Evolutionary conservation across 2,329 filamentous ascomycete species (phyloP).

Genomic region (Malbranchea zuffiana): DNA sequence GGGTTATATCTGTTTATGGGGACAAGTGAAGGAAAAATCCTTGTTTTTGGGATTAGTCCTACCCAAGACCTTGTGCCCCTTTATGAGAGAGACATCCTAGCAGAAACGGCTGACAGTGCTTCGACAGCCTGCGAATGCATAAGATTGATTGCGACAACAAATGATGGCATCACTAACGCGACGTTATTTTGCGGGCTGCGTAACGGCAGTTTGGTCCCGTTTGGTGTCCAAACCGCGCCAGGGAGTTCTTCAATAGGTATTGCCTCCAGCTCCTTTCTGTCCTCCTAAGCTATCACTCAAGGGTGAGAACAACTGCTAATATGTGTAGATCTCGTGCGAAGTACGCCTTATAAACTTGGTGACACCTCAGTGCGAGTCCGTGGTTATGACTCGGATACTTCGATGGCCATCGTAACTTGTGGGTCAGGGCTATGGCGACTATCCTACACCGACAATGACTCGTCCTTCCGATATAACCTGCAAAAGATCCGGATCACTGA

Average conservation of each 20-base stretch:
- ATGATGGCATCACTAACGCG: slow-evolving; percentile 13
- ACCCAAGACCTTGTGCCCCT: slow-evolving; percentile 17
- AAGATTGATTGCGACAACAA: slow-evolving; percentile 19
- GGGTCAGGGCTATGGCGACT: slow-evolving; percentile 31
- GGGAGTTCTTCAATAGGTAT: slow-evolving; percentile 22
- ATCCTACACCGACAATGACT: slow-evolving; percentile 20
- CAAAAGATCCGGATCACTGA: slow-evolving; percentile 34
- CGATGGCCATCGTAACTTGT: slow-evolving; percentile 27
- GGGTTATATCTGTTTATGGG: slow-evolving; percentile 30
- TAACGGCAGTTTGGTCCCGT: slow-evolving; percentile 33
- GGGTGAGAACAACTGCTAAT: slow-evolving; percentile 1
- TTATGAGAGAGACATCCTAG: slow-evolving; percentile 19
- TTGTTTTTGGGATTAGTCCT: slow-evolving; percentile 21
- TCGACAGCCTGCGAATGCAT: slow-evolving; percentile 29
- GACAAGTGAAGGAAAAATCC: slow-evolving; percentile 29
- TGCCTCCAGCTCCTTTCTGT: slow-evolving; percentile 7
- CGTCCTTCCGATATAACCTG: slow-evolving; percentile 21
- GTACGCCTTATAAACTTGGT: slow-evolving; percentile 23
- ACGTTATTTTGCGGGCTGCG: slow-evolving; percentile 37
- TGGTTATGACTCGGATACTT: slow-evolving; percentile 17
- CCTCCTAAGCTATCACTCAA: not conserved
- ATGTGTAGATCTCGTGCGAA: slow-evolving; percentile 24
- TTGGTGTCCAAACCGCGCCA: slow-evolving; percentile 16
- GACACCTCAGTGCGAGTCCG: slow-evolving; percentile 30
- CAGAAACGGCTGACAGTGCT: slow-evolving; percentile 20